Evolutionary conservation across 1,284 basidiomycete species (phyloP).

Genomic region (Ceratobasidium sp.): DNA sequence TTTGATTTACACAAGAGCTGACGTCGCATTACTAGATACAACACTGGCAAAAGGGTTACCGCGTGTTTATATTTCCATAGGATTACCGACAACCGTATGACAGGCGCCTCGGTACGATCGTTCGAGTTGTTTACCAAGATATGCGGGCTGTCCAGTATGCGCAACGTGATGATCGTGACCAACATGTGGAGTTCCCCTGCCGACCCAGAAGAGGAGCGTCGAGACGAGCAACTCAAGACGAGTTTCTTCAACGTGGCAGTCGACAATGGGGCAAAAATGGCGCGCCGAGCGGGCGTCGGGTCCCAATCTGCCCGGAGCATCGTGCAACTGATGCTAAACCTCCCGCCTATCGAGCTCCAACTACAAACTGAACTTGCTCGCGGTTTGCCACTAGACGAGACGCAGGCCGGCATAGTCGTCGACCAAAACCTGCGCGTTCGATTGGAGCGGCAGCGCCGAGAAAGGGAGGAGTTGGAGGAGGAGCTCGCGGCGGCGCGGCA

Average conservation of each 20-base stretch:
- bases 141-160: constrained; percentile 44
- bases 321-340: background rate
- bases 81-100: constrained; percentile 46
- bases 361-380: constrained; percentile 18
- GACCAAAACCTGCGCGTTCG: constrained; percentile 19
- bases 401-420: constrained; percentile 26
- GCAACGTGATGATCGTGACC: constrained; percentile 51
- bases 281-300: constrained; percentile 44
- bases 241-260: constrained; percentile 51
- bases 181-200: constrained; percentile 50
- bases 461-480: constrained; percentile 30
- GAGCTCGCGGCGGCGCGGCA: constrained; percentile 15
- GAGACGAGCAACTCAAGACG: constrained; percentile 49
- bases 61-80: constrained; percentile 46
- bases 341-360: constrained; percentile 8
- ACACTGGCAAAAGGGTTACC: constrained; percentile 9
- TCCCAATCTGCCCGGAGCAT: constrained; percentile 17
- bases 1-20: background rate
- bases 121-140: constrained; percentile 44
- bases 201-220: constrained; percentile 36
- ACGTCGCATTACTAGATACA: background rate
- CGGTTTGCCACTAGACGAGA: constrained; percentile 9
- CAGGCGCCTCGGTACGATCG: constrained; percentile 28
- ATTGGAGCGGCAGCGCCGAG: constrained; percentile 26
- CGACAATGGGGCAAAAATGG: constrained; percentile 49